These are phyloP conservation scores for Metschnikowia cubensis DNA, from an alignment of 805 yeast species.

Conservation along the genomic window DNA sequence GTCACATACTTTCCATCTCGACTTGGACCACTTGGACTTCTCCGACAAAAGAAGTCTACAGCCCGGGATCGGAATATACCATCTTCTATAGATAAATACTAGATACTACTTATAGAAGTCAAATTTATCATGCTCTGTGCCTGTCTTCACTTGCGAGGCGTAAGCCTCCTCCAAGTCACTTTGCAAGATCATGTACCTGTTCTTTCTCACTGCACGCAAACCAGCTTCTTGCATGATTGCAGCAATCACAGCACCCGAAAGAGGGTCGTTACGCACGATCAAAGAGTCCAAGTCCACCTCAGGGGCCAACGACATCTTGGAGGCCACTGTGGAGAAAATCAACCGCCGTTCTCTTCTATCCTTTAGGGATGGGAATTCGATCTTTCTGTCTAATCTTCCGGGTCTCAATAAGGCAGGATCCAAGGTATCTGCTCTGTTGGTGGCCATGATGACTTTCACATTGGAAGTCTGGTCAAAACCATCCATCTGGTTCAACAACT, in stretches of 20 bases:
- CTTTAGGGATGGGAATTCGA: conserved; percentile 92
- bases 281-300: conserved; percentile 94
- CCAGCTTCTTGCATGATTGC: conserved; percentile 99
- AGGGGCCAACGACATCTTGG: conserved; percentile 97
- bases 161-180: conserved; percentile 97
- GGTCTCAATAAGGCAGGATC: conserved; percentile 98
- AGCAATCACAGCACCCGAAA: conserved; percentile 96
- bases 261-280: conserved; percentile 92
- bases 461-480: conserved; percentile 95
- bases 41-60: conserved; percentile 41
- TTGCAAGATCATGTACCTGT: conserved; percentile 94
- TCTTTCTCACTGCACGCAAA: conserved; percentile 95
- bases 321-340: conserved; percentile 91
- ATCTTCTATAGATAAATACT: conserved; percentile 17
- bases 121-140: conserved; percentile 92
- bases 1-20: conserved; percentile 49
- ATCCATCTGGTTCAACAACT: conserved; percentile 96
- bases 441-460: conserved; percentile 98
- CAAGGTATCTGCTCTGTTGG: conserved; percentile 97
- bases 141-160: conserved; percentile 92
- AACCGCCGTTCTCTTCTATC: conserved; percentile 98
- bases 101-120: conserved; percentile 79
- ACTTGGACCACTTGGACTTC: conserved; percentile 70
- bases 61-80: conserved; percentile 66
- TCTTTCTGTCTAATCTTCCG: conserved; percentile 96